Base-by-base conservation (phyloP, 129 eudicot species). In the Centaurea solstitialis region DNA sequence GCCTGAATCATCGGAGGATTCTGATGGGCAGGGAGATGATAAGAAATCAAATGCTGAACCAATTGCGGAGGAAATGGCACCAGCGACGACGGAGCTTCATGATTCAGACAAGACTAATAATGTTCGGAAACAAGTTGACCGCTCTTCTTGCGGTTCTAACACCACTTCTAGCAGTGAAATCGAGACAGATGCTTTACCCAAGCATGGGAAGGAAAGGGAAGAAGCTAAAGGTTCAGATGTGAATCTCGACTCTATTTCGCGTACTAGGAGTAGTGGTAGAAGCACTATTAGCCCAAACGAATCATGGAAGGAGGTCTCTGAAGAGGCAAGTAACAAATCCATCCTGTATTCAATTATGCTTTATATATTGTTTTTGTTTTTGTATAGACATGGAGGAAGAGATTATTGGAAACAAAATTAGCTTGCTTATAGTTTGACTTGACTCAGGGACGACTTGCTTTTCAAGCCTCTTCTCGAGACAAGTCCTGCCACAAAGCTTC, bases 251-350 rank as follows among this genome's bases (percentile, higher is more conserved):
- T 77, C 90, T 39, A 69, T 53, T 50, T 85, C 53, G n/a, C 97
- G 98, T 72, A n/a, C n/a, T n/a, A 89, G 97, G 72, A 62, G 91
- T 26, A 62, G 91, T 26, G 53, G 91, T 79, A 89, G 97, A 89
- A 80, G 76, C 75, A 71, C 81, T 68, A 78, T 79, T 82, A 86
- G 21, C 80, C 59, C 78, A 26, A 91, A 61, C 38, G 97, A 95
- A 62, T 89, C 94, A 69, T 95, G 99, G 99, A 95, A 95, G 86
- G 99, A 95, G 84, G 99, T 95, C 76, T 95, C 99, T 11, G 90
- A 95, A 87, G 99, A 84, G 99, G 99, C 94, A 92, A 84, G 41
- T 35, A 7, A 59, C 39, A 72, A 79, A 12, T 53, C 71, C 64
- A 20, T 20, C 20, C n/a, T 13, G 20, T 62, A 69, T 3, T 80